A percentile compares a stretch with the other conserved stretches of the same genome.
Evolutionary conservation across 2,329 filamentous ascomycete species (phyloP).

Genomic region (Ceratocystis cubensis): DNA sequence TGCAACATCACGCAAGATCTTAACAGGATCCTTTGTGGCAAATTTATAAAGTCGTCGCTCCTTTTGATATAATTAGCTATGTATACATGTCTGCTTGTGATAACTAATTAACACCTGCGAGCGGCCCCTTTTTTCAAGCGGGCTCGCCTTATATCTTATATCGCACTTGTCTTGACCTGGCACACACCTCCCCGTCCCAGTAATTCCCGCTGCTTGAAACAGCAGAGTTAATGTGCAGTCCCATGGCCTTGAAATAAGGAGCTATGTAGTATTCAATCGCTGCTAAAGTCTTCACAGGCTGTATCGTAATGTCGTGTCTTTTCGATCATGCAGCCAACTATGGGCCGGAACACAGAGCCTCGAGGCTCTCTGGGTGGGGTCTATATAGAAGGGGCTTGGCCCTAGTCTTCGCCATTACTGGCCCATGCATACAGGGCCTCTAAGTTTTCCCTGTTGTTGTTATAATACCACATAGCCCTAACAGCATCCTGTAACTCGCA

Average conservation of each 20-base stretch:
- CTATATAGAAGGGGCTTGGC: constrained; percentile 1
- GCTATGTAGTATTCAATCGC: not conserved
- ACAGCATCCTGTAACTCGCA: too few relatives aligned
- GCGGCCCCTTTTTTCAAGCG: too few relatives aligned
- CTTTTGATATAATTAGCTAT: not conserved
- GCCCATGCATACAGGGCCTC: constrained; percentile 6
- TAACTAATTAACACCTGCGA: not conserved
- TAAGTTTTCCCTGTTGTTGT: not conserved
- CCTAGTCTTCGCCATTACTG: not conserved
- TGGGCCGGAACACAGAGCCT: not conserved
- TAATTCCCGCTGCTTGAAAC: too few relatives aligned
- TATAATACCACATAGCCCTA: too few relatives aligned
- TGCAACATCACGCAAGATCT: constrained; percentile 1
- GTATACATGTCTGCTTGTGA: not conserved
- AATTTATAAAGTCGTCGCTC: constrained; percentile 3
- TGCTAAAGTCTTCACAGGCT: not conserved
- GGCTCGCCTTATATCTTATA: not conserved
- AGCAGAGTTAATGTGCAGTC: too few relatives aligned
- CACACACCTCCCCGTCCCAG: not conserved
- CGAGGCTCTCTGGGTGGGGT: not conserved
- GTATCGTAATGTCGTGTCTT: not conserved
- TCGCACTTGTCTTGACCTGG: not conserved
- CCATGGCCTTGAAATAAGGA: too few relatives aligned
- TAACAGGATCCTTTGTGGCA: constrained; percentile 5
- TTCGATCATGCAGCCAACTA: not conserved